Base-by-base conservation (phyloP, 2,329 filamentous ascomycete genomes). In the Coniochaeta sp. region DNA sequence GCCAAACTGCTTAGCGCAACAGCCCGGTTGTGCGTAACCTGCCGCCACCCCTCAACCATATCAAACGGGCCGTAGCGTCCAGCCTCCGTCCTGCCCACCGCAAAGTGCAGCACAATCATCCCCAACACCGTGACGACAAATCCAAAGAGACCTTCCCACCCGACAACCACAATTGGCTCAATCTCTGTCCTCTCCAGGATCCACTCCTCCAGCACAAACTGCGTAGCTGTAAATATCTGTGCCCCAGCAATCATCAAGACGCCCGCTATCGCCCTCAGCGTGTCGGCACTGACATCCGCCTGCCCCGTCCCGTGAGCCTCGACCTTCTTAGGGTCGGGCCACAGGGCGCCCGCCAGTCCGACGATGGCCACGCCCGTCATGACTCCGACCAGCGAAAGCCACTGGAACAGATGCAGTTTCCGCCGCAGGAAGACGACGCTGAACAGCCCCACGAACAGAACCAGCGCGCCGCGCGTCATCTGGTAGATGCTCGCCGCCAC, bases 401-500 rank as follows among this genome's bases (percentile, higher is more conserved):
- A 99, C 73, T 99, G 95, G 78, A 93, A 97, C n/a, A 89, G 72
- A 63, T 87, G 84, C 36, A 99, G 81, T 66, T 85, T 88, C 56
- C 91, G 85, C 68, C 86, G 88, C 61, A 99, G 79, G 73, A 99
- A 98, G 14, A 96, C 69, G 31, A 99, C 93, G 69, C 92, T 96
- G 77, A 99, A 97, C 0, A 98, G 78, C 0, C 95, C 95, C 22
- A 99, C 95, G 68, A 99, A 99, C 7, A 99, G 81, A 3, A 99
- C 93, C 47, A 99, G 81, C 0, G 95, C 95, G 9, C 95, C 95
- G 62, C 95, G 83, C 1, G 93, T 98, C 95, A 99, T 99, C 77
- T 99, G 95, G 76, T 97, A 99, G 70, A 99, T 97, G 62, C 91
- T 96, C 1, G 95, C 91, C 14, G 91, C 95, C 26, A 98, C 93